Percentiles rank a stretch among this genome's conserved stretches.
These are phyloP conservation scores for Coemansia reversa DNA, from an alignment of 192 early-diverging fungal species.

Conservation along the genomic window DNA sequence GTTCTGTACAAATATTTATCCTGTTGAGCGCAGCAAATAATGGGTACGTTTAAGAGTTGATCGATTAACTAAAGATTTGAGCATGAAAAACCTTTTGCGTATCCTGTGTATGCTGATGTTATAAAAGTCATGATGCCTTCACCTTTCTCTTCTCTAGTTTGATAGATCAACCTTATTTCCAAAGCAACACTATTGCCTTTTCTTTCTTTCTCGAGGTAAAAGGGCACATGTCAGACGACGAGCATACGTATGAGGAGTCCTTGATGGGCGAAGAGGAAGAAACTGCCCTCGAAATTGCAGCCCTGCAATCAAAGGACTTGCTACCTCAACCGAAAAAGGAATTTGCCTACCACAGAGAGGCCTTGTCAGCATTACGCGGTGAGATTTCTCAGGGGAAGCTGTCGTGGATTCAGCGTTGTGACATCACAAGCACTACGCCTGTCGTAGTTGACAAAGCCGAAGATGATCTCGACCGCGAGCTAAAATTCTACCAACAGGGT, in stretches of 20 bases:
- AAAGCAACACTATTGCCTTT: background rate
- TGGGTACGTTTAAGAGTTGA: background rate
- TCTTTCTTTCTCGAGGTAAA: background rate
- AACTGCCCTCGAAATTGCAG: constrained; percentile 53
- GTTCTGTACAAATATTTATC: too few relatives aligned
- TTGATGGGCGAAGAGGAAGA: constrained; percentile 47
- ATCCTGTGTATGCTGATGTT: too few relatives aligned
- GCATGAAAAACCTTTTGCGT: too few relatives aligned
- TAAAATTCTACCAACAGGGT: constrained; percentile 92
- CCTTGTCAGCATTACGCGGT: constrained; percentile 59
- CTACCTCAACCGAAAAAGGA: constrained; percentile 31
- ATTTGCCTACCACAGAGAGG: constrained; percentile 51
- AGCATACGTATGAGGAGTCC: constrained; percentile 21
- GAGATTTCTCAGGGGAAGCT: constrained; percentile 63
- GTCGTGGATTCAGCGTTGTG: constrained; percentile 72
- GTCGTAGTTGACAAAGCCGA: constrained; percentile 62
- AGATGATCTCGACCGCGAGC: constrained; percentile 90
- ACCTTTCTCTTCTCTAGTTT: too few relatives aligned
- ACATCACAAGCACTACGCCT: constrained; percentile 59
- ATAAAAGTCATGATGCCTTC: too few relatives aligned
- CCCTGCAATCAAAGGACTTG: constrained; percentile 28
- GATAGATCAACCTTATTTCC: background rate
- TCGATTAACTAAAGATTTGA: too few relatives aligned
- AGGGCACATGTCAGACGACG: background rate
- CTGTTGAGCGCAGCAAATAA: background rate